Conservation (phyloP, 345 rosid genomes). For the Rubroshorea leprosula region DNA sequence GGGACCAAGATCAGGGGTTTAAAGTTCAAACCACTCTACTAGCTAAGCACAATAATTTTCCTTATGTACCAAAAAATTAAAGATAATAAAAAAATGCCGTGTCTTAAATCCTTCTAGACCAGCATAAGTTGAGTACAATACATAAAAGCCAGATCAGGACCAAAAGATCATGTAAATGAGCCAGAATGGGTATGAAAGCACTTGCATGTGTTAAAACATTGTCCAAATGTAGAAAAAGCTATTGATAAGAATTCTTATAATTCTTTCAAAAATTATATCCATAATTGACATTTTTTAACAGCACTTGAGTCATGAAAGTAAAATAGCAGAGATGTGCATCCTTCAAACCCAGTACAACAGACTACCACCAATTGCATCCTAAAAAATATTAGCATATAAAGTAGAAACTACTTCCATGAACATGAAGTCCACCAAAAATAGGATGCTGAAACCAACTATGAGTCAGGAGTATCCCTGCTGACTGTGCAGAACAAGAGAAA, state of each 20-base stretch:
- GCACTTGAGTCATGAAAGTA: slow-evolving; percentile 4
- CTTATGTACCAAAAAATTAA: no score
- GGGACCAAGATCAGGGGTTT: no score
- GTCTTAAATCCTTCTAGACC: no score
- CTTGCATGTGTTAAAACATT: not conserved
- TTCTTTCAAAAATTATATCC: slow-evolving; percentile 11
- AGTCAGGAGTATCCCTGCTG: slow-evolving; percentile 2
- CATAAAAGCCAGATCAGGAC: not conserved
- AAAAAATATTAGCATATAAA: not conserved
- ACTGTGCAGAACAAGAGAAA: not conserved
- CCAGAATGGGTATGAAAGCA: not conserved
- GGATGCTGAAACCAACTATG: slow-evolving; percentile 12
- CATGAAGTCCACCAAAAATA: not conserved
- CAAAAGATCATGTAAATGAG: not conserved
- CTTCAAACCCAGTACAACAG: not conserved
- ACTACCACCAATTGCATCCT: slow-evolving; percentile 5
- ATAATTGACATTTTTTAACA: slow-evolving; percentile 8
- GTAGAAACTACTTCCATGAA: slow-evolving; percentile 11
- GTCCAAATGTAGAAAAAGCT: slow-evolving; percentile 9
- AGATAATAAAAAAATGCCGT: no score
- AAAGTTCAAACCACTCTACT: no score
- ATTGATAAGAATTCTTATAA: slow-evolving; percentile 21
- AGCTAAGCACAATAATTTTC: no score
- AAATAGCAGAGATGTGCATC: slow-evolving; percentile 8
- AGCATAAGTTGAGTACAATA: no score